A percentile compares a stretch with the other conserved stretches of the same genome.
Conservation (phyloP, 140 eudicot genomes). For the Flaveria floridana region DNA sequence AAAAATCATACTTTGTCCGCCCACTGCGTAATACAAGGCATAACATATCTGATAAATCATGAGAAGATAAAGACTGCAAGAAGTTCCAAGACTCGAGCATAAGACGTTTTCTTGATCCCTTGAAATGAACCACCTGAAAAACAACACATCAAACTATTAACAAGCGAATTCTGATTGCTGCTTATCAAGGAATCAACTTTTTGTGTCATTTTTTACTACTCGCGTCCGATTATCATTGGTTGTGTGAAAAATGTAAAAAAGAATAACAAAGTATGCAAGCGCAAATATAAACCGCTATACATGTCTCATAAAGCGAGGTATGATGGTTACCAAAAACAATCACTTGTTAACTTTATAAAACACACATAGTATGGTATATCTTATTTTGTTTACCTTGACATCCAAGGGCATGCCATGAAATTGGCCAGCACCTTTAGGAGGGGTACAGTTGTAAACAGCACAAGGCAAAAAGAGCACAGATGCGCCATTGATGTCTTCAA, state of each 20-base stretch:
- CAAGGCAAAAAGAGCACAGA: slow-evolving; percentile 83
- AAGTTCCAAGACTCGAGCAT: slow-evolving; percentile 98
- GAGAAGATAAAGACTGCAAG: slow-evolving; percentile 50
- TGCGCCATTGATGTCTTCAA: slow-evolving; percentile 59
- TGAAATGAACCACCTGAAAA: slow-evolving; percentile 80
- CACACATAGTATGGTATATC: not conserved
- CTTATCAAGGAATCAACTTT: too few species aligned
- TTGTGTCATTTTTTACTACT: not conserved
- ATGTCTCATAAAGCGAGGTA: not conserved
- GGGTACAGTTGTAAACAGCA: slow-evolving; percentile 84
- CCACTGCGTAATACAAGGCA: slow-evolving; percentile 82
- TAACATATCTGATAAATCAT: slow-evolving; percentile 66
- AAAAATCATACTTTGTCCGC: slow-evolving; percentile 77
- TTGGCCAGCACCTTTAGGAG: slow-evolving; percentile 96
- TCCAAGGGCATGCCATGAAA: slow-evolving; percentile 95
- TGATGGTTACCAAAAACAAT: slow-evolving; percentile 8
- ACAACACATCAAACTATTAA: not conserved
- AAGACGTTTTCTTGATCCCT: slow-evolving; percentile 86
- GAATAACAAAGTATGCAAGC: not conserved
- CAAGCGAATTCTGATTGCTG: too few species aligned
- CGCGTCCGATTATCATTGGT: not conserved
- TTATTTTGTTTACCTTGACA: slow-evolving; percentile 59
- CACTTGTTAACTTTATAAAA: not conserved
- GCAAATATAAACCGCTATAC: not conserved
- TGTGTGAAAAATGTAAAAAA: not conserved